Conservation (phyloP, 257 asterid species). For the Nicotiana paniculata region DNA sequence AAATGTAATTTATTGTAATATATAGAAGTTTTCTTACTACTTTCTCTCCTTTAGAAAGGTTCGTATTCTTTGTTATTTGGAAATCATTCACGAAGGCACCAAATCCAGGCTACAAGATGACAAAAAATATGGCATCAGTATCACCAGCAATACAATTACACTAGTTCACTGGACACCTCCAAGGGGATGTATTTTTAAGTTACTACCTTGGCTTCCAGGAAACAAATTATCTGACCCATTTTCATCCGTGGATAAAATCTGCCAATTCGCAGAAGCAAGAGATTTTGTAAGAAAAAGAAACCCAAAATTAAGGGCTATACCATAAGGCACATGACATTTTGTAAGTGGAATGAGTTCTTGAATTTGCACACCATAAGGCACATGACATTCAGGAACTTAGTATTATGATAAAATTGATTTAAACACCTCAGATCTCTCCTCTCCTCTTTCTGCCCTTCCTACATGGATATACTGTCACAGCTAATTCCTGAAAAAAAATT, state of each 20-base stretch:
- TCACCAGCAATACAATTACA: slow-evolving; percentile 9
- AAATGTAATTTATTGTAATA: not conserved
- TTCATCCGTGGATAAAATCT: slow-evolving; percentile 79
- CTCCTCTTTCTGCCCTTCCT: not conserved
- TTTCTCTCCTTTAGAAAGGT: slow-evolving; percentile 42
- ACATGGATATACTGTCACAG: not conserved
- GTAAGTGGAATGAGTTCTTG: not conserved
- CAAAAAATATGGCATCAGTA: slow-evolving; percentile 7
- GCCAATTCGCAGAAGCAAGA: slow-evolving; percentile 17
- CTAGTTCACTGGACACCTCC: not conserved
- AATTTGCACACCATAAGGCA: not conserved
- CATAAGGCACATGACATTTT: not conserved
- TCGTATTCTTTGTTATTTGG: slow-evolving; percentile 47
- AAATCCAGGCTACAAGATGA: slow-evolving; percentile 73
- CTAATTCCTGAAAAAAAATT: not conserved
- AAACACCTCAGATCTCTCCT: not conserved
- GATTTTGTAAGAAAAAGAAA: not conserved
- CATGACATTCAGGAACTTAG: not conserved
- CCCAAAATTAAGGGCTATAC: not conserved
- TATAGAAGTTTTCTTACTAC: slow-evolving; percentile 44
- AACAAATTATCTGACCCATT: slow-evolving; percentile 59
- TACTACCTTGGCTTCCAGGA: slow-evolving; percentile 64
- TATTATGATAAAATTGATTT: not conserved
- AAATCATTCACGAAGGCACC: slow-evolving; percentile 73
- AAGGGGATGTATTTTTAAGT: not conserved